These are phyloP conservation scores for Mycena rebaudengoi DNA, from an alignment of 768 basidiomycete species.

Conservation along the genomic window DNA sequence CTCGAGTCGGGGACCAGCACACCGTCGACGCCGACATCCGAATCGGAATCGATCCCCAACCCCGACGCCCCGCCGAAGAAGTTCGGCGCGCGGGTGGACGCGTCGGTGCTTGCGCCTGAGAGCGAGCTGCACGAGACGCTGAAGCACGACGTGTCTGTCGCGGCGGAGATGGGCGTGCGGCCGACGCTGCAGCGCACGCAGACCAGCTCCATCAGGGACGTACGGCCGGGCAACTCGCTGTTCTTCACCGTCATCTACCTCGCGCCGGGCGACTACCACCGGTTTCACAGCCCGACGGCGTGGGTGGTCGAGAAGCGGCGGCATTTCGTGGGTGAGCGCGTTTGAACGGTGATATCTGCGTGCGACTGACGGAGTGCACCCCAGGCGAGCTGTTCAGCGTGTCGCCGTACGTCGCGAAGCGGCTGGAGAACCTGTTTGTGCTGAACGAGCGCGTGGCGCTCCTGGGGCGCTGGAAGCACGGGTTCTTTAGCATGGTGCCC, in stretches of 20 bases:
- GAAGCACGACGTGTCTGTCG: conserved; percentile 76
- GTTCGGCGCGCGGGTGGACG: conserved; percentile 76
- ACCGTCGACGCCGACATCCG: conserved; percentile 43
- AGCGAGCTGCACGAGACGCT: conserved; percentile 62
- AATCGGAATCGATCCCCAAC: conserved; percentile 28
- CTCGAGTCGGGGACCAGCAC: conserved; percentile 48
- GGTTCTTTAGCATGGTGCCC: conserved; percentile 97
- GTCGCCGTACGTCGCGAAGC: conserved; percentile 93
- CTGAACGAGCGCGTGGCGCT: conserved; percentile 98
- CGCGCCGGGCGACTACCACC: conserved; percentile 97
- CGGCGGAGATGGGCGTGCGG: conserved; percentile 71
- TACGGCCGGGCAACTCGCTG: conserved; percentile 82
- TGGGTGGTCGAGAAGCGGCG: conserved; percentile 98
- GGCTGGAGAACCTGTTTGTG: conserved; percentile 92
- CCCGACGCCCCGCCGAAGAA: conserved; percentile 51
- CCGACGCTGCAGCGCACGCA: conserved; percentile 44
- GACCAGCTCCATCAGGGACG: conserved; percentile 54
- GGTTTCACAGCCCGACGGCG: conserved; percentile 94
- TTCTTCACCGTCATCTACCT: conserved; percentile 97
- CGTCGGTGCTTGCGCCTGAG: conserved; percentile 72
- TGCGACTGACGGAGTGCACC: too few relatives aligned
- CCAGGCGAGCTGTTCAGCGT: conserved; percentile 94
- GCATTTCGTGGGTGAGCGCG: conserved; percentile 86
- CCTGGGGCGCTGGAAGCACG: conserved; percentile 92
- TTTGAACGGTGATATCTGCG: too few relatives aligned